Evolutionary conservation across 129 eudicot genomes (phyloP).

Genomic region (Tanacetum coccineum): DNA sequence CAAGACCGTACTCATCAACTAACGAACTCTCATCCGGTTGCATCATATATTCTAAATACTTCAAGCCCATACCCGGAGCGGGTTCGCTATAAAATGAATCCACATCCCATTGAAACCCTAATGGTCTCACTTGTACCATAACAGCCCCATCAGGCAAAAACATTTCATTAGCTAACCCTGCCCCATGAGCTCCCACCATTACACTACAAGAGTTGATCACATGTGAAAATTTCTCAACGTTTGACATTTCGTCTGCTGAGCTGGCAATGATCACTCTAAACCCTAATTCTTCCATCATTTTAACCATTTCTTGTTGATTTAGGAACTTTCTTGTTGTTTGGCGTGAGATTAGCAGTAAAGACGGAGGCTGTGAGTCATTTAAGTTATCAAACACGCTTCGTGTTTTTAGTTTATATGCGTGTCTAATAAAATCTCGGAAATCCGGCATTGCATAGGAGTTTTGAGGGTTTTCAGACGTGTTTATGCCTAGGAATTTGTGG

Average conservation of each 20-base stretch:
- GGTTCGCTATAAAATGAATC: slow-evolving; percentile 39
- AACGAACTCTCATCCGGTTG: slow-evolving; percentile 50
- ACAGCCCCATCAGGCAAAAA: slow-evolving; percentile 35
- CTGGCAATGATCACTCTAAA: slow-evolving; percentile 31
- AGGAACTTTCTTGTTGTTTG: slow-evolving; percentile 28
- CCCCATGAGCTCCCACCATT: slow-evolving; percentile 44
- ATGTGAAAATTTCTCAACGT: slow-evolving; percentile 25
- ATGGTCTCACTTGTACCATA: slow-evolving; percentile 36
- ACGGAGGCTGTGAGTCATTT: background rate
- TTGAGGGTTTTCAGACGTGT: slow-evolving; percentile 21
- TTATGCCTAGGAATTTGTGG: slow-evolving; percentile 24
- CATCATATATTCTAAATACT: slow-evolving; percentile 38
- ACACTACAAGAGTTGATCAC: slow-evolving; percentile 31
- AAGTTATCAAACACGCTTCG: slow-evolving; percentile 11
- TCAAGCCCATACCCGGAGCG: slow-evolving; percentile 35
- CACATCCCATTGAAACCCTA: slow-evolving; percentile 34
- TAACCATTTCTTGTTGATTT: slow-evolving; percentile 31
- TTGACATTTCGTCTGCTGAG: slow-evolving; percentile 25
- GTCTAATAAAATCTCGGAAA: slow-evolving; percentile 21
- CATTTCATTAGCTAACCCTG: slow-evolving; percentile 33
- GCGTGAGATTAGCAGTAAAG: slow-evolving; percentile 25
- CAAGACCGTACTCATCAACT: slow-evolving; percentile 26
- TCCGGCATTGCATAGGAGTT: slow-evolving; percentile 20
- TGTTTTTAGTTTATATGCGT: slow-evolving; percentile 15
- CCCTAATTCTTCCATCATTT: slow-evolving; percentile 29